phyloP scores from a whole-genome alignment of 345 rosid genomes.

The Firmiana major region DNA sequence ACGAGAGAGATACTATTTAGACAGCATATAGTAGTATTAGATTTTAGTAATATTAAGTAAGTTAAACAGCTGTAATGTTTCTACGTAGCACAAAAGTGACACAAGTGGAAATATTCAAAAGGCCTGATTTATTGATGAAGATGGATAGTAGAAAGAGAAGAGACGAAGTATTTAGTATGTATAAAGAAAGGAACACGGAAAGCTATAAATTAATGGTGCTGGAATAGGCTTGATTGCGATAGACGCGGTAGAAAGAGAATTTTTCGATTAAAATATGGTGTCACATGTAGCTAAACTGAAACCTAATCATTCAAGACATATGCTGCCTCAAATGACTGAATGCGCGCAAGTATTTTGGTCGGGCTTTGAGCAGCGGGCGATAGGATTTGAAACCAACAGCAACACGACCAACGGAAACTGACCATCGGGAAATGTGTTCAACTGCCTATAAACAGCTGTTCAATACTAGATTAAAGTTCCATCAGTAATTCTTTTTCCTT shows the following conservation, averaged over 20 bases:
- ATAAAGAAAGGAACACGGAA: not conserved
- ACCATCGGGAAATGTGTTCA: slow-evolving; percentile 37
- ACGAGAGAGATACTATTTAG: not conserved
- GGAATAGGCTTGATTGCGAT: slow-evolving; percentile 19
- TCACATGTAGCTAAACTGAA: too few relatives aligned
- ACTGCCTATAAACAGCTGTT: slow-evolving; percentile 18
- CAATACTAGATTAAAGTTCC: slow-evolving; percentile 22
- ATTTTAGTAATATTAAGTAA: not conserved
- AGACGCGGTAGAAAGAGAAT: slow-evolving; percentile 15
- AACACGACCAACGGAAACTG: slow-evolving; percentile 18
- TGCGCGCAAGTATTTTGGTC: slow-evolving; percentile 11
- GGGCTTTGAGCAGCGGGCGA: not conserved
- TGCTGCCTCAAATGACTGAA: not conserved
- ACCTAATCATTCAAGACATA: not conserved
- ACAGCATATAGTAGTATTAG: too few relatives aligned
- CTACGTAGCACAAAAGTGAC: slow-evolving; percentile 7
- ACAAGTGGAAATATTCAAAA: slow-evolving; percentile 9
- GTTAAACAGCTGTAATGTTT: not conserved
- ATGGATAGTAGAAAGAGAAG: not conserved
- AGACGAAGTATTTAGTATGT: slow-evolving; percentile 7
- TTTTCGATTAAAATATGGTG: slow-evolving; percentile 1
- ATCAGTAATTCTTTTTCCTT: slow-evolving; percentile 16
- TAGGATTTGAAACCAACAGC: slow-evolving; percentile 5
- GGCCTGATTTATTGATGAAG: slow-evolving; percentile 17
- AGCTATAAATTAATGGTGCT: slow-evolving; percentile 11